Base-by-base conservation (phyloP, 2,329 filamentous ascomycete genomes). In the Mariannaea elegans region DNA sequence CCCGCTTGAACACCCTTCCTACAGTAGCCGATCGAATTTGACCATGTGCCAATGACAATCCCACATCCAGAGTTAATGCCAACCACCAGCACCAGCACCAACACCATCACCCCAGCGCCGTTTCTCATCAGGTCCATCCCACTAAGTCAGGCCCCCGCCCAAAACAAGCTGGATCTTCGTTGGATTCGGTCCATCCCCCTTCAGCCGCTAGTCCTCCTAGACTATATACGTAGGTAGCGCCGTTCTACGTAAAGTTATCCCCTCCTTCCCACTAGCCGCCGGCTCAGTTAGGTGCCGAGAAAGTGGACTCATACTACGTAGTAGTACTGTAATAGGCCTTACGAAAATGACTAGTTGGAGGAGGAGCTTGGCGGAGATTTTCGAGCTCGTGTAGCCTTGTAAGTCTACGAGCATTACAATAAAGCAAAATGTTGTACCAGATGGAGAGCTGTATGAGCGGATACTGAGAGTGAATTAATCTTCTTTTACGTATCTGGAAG, bases 1-100 rank as follows among this genome's bases (percentile, higher is more conserved):
- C 48, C 48, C 34, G 23, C 46, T 24, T 29, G 16, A 51, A n/a
- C 48, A 9, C 16, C 41, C 41, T 31, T 27, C 9, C 24, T 27
- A 51, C 48, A 51, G 48, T 51, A 51, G 48, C 29, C 24, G 48
- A 51, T 51, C 48, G 27, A 51, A 21, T 27, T 27, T 27, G 24
- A 27, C 24, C 24, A 5, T 9, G 9, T 27, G 5, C 24, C 9
- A 27, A 27, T 27, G 24, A n/a, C 34, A 39, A n/a, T 19, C 36
- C 29, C 48, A 34, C 12, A 10, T 27, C n/a, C 23, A n/a, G 5
- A 6, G 24, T 27, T 5, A 27, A 6, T 5, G 6, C 46, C 21
- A 23, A 9, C 10, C 24, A 36, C 13, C 13, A 7, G 5, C 10
- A 4, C 32, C 32, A 34, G 12, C 13, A 31, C 32, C 32, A 41